A percentile compares a stretch with the other conserved stretches of the same genome.
Conservation (phyloP, 2,329 filamentous ascomycete species). For the Colletotrichum trifolii region DNA sequence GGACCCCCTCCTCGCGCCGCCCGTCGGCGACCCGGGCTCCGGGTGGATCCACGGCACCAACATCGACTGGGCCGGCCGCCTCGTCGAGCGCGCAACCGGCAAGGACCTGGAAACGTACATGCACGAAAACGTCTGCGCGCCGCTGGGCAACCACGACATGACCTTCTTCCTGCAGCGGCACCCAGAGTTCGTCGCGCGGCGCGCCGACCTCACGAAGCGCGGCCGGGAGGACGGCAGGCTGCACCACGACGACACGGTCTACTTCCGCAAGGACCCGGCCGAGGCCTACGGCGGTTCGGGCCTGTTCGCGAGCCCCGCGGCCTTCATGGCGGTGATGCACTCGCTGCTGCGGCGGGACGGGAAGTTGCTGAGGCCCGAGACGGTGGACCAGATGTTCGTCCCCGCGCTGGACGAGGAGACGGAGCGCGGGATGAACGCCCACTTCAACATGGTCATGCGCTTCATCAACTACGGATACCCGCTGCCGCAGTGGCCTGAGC, state of each 20-base stretch:
- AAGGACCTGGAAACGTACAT: constrained; percentile 55
- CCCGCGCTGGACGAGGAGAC: constrained; percentile 39
- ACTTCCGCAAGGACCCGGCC: constrained; percentile 17
- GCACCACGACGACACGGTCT: constrained; percentile 30
- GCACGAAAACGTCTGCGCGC: constrained; percentile 53
- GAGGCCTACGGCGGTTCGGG: constrained; percentile 49
- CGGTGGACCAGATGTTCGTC: constrained; percentile 57
- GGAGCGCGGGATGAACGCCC: constrained; percentile 18
- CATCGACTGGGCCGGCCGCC: constrained; percentile 63
- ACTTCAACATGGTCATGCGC: constrained; percentile 16
- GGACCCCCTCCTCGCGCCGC: constrained; percentile 5
- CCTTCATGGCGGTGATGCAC: constrained; percentile 57
- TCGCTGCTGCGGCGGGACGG: constrained; percentile 61
- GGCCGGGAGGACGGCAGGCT: constrained; percentile 27
- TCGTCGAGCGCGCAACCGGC: constrained; percentile 60
- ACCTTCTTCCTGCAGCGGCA: constrained; percentile 41
- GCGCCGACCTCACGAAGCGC: constrained; percentile 33
- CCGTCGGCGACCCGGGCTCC: constrained; percentile 43
- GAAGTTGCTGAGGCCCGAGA: constrained; percentile 54
- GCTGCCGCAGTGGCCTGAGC: constrained; percentile 7
- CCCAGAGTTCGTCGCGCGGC: constrained; percentile 30
- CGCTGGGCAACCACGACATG: constrained; percentile 24
- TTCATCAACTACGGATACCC: constrained; percentile 15
- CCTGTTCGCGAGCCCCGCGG: constrained; percentile 46
- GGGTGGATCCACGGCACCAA: constrained; percentile 56